Conservation (phyloP, 352 stramenopile genomes). For the Phytopythium litorale region DNA sequence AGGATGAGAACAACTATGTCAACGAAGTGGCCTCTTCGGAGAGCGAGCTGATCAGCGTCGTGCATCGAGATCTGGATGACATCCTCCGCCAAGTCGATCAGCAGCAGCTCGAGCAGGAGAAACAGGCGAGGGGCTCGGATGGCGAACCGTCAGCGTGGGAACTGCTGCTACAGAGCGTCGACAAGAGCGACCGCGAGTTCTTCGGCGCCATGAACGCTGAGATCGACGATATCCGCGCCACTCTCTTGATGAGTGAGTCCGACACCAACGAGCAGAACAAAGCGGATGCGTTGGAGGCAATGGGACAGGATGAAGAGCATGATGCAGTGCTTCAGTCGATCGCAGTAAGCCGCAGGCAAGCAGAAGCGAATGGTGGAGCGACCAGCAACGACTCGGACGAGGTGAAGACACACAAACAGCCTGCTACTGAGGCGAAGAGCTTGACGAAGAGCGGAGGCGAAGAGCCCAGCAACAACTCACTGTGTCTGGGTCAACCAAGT, state of each 20-base stretch:
- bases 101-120: neutral
- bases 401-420: neutral
- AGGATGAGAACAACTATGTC: constrained; percentile 1
- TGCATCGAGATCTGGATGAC: constrained; percentile 26
- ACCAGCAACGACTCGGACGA: too few relatives aligned
- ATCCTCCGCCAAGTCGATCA: constrained; percentile 13
- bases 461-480: too few relatives aligned
- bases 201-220: constrained; percentile 29
- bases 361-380: neutral
- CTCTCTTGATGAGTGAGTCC: constrained; percentile 5
- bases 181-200: constrained; percentile 32
- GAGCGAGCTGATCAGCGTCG: neutral
- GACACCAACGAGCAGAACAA: neutral
- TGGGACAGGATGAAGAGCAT: neutral
- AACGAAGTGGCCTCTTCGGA: neutral
- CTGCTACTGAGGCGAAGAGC: too few relatives aligned
- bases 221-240: constrained; percentile 24
- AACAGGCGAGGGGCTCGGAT: neutral
- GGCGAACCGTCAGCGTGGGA: constrained; percentile 17
- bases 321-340: neutral
- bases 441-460: too few relatives aligned
- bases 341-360: rapidly evolving
- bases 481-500: too few relatives aligned
- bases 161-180: constrained; percentile 32
- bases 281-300: neutral